Evolutionary conservation across 83 land plant genomes (phyloP), one percentile per base, ranked within the genome.

Genomic region (Diphasiastrum complanatum): DNA sequence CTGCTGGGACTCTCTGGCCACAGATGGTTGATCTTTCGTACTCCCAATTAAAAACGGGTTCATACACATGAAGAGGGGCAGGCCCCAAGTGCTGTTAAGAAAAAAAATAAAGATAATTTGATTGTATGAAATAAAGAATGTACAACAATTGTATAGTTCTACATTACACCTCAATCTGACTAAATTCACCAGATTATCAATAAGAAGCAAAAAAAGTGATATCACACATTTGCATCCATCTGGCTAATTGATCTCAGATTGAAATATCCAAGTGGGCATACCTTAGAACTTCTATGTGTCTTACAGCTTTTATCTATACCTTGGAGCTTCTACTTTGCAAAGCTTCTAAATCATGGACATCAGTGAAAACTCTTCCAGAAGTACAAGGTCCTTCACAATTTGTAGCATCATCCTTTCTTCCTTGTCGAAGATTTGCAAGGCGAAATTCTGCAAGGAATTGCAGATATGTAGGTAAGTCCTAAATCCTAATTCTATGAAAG

Each of bases 21-120:
- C 72, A 84, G 16, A 85, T 76, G 63, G 74, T 33, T 35, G 82
- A 78, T 57, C 97, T 84, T 56, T 91, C 95, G 51, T 76, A 73
- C 45, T 78, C 85, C 97, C 97, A 91, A 60, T 87, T 95, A 75
- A 92, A 92, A 60, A 83, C 83, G 24, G 95, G 97, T 65, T 92
- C 95, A 62, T 92, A 92, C 38, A 87, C 86, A 52, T 88, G 97
- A 23, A 92, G 68, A 4, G 95, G 91, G 53, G 97, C 78, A 22
- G 61, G 67, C 8, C 90, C 91, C 75, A 79, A 77, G 72, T 85
- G 95, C 95, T 87, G 85, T 47, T 23, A 24, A 11, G 32, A 22
- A 55, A 30, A 14, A 32, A 52, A 59, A 75, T 32, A 47, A 31
- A 35, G 28, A 33, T 23, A 49, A 59, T 6, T 19, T 33, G 6